phyloP scores from a whole-genome alignment of 2,329 filamentous ascomycete species.

The Penicillium crustosum region DNA sequence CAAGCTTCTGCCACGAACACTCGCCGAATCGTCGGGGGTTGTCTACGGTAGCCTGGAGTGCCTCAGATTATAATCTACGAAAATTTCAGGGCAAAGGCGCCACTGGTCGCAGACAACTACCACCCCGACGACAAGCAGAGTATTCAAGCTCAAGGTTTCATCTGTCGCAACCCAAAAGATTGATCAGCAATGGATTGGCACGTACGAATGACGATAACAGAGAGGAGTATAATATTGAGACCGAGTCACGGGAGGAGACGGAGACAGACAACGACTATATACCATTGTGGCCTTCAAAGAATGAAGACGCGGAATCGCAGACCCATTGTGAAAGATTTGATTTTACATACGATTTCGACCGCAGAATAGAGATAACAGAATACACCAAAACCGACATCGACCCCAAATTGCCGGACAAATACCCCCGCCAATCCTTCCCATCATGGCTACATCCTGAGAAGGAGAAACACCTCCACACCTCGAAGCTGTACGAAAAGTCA shows the following conservation, averaged over 20 bases:
- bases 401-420: neutral
- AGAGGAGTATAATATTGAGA: slow-evolving; percentile 15
- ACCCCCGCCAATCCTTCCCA: slow-evolving; percentile 11
- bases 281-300: slow-evolving; percentile 10
- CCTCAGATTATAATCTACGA: slow-evolving; percentile 19
- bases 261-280: slow-evolving; percentile 7
- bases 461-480: slow-evolving; percentile 23
- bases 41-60: slow-evolving; percentile 24
- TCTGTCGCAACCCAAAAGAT: slow-evolving; percentile 26
- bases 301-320: slow-evolving; percentile 9
- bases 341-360: slow-evolving; percentile 9
- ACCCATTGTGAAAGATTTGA: slow-evolving; percentile 6
- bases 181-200: slow-evolving; percentile 30
- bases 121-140: slow-evolving; percentile 20
- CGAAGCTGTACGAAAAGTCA: slow-evolving; percentile 25
- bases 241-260: slow-evolving; percentile 2
- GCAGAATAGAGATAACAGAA: slow-evolving; percentile 1
- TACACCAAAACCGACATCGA: neutral
- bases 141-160: slow-evolving; percentile 22
- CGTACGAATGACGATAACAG: slow-evolving; percentile 22
- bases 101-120: slow-evolving; percentile 16
- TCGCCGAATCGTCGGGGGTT: slow-evolving; percentile 36
- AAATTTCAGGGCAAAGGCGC: slow-evolving; percentile 21
- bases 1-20: slow-evolving; percentile 53
- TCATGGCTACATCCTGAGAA: slow-evolving; percentile 17